Evolutionary conservation across 768 basidiomycete genomes (phyloP).

Genomic region (Mrakia blollopis): DNA sequence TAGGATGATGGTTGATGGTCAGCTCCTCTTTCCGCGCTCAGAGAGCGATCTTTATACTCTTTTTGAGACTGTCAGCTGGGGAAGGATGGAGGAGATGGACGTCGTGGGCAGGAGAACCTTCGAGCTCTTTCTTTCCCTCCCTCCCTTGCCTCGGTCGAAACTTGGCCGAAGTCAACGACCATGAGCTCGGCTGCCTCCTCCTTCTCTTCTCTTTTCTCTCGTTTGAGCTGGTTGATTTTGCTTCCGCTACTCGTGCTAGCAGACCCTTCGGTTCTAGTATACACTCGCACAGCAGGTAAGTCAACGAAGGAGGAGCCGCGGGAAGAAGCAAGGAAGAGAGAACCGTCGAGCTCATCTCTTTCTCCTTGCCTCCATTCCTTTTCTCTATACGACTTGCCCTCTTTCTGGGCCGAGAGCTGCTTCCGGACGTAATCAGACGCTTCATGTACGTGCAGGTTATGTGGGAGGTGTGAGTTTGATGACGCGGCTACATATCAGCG

Average conservation of each 20-base stretch:
- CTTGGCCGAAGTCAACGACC: not conserved
- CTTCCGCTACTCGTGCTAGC: not conserved
- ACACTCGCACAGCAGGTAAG: slow-evolving; percentile 26
- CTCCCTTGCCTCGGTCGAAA: not conserved
- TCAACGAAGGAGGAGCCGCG: not conserved
- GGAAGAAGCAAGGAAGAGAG: not conserved
- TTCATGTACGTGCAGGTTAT: too few relatives aligned
- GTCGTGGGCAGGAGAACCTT: not conserved
- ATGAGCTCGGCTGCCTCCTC: not conserved
- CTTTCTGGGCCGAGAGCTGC: too few relatives aligned
- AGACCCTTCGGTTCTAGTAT: slow-evolving; percentile 16
- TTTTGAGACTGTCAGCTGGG: not conserved
- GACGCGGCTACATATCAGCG: too few relatives aligned
- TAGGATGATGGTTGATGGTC: not conserved
- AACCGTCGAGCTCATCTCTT: not conserved
- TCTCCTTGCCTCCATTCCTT: slow-evolving; percentile 55
- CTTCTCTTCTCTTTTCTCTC: not conserved
- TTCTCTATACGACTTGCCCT: too few relatives aligned
- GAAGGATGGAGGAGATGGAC: not conserved
- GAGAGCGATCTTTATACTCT: not conserved
- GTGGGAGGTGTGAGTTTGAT: too few relatives aligned
- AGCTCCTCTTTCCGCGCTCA: not conserved
- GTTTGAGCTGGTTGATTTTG: not conserved
- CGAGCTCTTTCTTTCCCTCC: not conserved
- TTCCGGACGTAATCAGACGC: too few relatives aligned